Evolutionary conservation across 306 rosid species (phyloP).

Genomic region (Boehmeria nivea): DNA sequence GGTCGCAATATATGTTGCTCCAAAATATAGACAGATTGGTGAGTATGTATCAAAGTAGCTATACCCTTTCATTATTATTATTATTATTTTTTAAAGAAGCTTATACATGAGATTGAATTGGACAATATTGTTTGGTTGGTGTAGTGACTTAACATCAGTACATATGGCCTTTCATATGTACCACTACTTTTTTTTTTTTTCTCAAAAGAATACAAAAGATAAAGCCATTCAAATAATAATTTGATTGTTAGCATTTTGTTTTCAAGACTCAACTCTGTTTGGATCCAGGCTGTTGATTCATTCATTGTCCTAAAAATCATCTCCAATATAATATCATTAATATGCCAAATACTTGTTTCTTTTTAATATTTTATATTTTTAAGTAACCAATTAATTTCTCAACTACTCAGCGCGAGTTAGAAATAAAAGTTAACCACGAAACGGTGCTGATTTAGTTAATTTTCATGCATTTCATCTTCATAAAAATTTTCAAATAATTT

Average conservation of each 20-base stretch:
- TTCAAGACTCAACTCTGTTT: background rate
- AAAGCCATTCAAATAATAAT: slow-evolving; percentile 1
- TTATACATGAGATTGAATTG: too few relatives aligned
- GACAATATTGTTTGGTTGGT: background rate
- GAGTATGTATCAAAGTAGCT: background rate
- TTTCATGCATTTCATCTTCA: too few relatives aligned
- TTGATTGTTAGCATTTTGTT: slow-evolving; percentile 20
- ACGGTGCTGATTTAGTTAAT: too few relatives aligned
- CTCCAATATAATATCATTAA: too few relatives aligned
- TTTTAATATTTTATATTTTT: too few relatives aligned
- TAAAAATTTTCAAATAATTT: too few relatives aligned
- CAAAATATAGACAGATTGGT: background rate
- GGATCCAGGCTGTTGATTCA: slow-evolving; percentile 19
- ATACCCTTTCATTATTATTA: background rate
- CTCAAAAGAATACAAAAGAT: background rate
- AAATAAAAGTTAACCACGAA: too few relatives aligned
- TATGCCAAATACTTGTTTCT: too few relatives aligned
- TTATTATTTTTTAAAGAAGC: too few relatives aligned
- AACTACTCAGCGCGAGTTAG: too few relatives aligned
- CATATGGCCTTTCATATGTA: background rate
- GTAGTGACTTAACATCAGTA: slow-evolving; percentile 5
- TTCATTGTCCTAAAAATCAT: too few relatives aligned
- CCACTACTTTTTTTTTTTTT: background rate
- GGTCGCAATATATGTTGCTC: background rate
- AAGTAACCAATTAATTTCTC: too few relatives aligned